Base-by-base conservation (phyloP, 2,329 filamentous ascomycete genomes). In the Aureobasidium sp. region DNA sequence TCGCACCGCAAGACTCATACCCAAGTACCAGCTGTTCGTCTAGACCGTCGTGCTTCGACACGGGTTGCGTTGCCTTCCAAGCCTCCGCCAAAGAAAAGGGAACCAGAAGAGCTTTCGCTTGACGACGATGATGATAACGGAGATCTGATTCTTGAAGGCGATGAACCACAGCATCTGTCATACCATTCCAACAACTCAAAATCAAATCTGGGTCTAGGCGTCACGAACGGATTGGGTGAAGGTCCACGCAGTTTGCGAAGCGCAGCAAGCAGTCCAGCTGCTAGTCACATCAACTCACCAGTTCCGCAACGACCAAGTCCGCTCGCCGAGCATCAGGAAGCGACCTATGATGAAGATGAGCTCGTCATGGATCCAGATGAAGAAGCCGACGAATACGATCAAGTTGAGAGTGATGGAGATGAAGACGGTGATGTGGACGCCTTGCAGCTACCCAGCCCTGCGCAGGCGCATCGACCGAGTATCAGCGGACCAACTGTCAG, bases 181-280 rank as follows among this genome's bases (percentile, higher is more conserved):
- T 59, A 59, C 29, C 44, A 70, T 62, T 60, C 66, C 67, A 50
- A 60, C 42, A 34, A 66, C 62, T 34, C 62, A 54, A 36, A 66
- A 59, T 21, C 67, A 65, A 10, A 69, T 69, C 68, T 67, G 65
- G 3, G 54, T 34, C 68, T 71, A 21, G 70, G 69, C 9, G 58
- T 72, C 2, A 65, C 65, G 32, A 69, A 70, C 3, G 67, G 68
- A 30, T 65, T 75, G 1, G 71, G 70, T 27, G 68, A 69, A 30
- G 76, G 76, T 3, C 77, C 77, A 3, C 77, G 78, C 48, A 75
- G 72, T 15, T 70, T 79, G 41, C 74, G 73, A 16, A 76, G 74
- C 63, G 77, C 76, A 0, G 75, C 76, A 8, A 77, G 70, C 62
- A 76, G 62, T 62, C 70, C 66, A 41, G 69, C 66, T 15, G 60